phyloP scores from a whole-genome alignment of 371 early-diverging fungal species.

The Haplosporangium sp. region DNA sequence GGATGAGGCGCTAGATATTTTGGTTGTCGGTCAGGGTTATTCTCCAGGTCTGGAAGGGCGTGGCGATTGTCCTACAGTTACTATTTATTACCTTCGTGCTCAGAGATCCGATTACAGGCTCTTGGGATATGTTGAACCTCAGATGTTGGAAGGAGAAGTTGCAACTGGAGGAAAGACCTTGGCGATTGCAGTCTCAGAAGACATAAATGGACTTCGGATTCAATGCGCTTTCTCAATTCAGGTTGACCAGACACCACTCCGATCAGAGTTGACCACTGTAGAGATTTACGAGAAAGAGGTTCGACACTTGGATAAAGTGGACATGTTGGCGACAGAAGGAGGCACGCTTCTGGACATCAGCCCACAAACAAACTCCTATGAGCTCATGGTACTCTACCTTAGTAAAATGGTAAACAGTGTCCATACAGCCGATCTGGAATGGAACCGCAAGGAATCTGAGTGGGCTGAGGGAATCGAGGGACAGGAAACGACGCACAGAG shows the following conservation, averaged over 20 bases:
- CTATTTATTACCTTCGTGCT: slow-evolving; percentile 53
- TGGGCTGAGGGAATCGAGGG: slow-evolving; percentile 18
- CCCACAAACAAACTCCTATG: slow-evolving; percentile 44
- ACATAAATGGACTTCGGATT: slow-evolving; percentile 36
- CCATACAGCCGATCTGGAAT: slow-evolving; percentile 35
- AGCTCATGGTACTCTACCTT: slow-evolving; percentile 40
- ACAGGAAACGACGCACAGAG: slow-evolving; percentile 12
- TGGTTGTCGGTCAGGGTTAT: slow-evolving; percentile 43
- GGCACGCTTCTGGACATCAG: slow-evolving; percentile 51
- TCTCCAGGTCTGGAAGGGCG: slow-evolving; percentile 4
- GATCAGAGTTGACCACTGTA: slow-evolving; percentile 42
- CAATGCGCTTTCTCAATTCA: slow-evolving; percentile 48
- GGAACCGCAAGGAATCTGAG: slow-evolving; percentile 30
- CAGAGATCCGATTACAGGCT: slow-evolving; percentile 38
- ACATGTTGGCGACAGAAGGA: slow-evolving; percentile 31
- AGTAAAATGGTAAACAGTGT: slow-evolving; percentile 41
- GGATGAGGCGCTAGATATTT: slow-evolving; percentile 29
- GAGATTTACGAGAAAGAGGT: slow-evolving; percentile 43
- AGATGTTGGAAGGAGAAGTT: slow-evolving; percentile 33
- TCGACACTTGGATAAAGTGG: slow-evolving; percentile 27
- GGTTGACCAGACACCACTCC: slow-evolving; percentile 16
- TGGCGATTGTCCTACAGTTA: slow-evolving; percentile 35
- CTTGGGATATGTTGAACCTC: slow-evolving; percentile 43
- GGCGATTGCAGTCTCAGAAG: slow-evolving; percentile 42
- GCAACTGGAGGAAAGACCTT: slow-evolving; percentile 41